Evolutionary conservation across 2,329 filamentous ascomycete genomes (phyloP).

Genomic region (Dactylellina cionopaga): DNA sequence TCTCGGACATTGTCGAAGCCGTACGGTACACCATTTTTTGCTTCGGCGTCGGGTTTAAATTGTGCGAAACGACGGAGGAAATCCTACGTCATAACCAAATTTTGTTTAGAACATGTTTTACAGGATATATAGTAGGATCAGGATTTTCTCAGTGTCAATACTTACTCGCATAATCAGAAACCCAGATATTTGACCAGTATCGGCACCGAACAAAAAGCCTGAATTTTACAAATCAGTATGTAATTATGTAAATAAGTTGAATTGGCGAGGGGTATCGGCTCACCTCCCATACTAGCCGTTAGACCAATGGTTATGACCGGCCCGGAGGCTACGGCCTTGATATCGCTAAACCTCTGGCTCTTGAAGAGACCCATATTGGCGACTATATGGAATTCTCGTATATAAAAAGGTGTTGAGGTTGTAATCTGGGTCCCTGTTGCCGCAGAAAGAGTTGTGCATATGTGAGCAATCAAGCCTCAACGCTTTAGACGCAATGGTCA

Average conservation of each 20-base stretch:
- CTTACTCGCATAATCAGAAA: slow-evolving; percentile 63
- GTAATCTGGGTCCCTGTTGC: background rate
- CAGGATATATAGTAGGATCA: slow-evolving; percentile 54
- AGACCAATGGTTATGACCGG: slow-evolving; percentile 51
- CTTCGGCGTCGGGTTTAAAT: slow-evolving; percentile 56
- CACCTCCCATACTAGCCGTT: slow-evolving; percentile 49
- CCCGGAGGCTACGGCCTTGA: slow-evolving; percentile 50
- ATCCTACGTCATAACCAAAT: too few relatives aligned
- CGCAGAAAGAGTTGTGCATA: too few relatives aligned
- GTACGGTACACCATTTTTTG: slow-evolving; percentile 59
- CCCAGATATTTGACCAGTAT: slow-evolving; percentile 70
- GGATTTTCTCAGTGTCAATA: background rate
- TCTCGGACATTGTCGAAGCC: slow-evolving; percentile 70
- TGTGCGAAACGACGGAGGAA: slow-evolving; percentile 69
- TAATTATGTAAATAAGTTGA: background rate
- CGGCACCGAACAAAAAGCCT: slow-evolving; percentile 71
- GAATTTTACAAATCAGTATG: background rate
- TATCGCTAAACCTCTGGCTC: slow-evolving; percentile 43
- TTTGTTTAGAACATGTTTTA: slow-evolving; percentile 59
- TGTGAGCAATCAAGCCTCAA: too few relatives aligned
- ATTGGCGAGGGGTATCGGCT: background rate
- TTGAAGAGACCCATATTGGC: slow-evolving; percentile 42
- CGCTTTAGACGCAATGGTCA: background rate
- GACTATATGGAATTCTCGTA: background rate
- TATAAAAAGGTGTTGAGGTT: slow-evolving; percentile 5